phyloP scores from a whole-genome alignment of 2,329 filamentous ascomycete genomes.

The Chaetoscypha palmicola region DNA sequence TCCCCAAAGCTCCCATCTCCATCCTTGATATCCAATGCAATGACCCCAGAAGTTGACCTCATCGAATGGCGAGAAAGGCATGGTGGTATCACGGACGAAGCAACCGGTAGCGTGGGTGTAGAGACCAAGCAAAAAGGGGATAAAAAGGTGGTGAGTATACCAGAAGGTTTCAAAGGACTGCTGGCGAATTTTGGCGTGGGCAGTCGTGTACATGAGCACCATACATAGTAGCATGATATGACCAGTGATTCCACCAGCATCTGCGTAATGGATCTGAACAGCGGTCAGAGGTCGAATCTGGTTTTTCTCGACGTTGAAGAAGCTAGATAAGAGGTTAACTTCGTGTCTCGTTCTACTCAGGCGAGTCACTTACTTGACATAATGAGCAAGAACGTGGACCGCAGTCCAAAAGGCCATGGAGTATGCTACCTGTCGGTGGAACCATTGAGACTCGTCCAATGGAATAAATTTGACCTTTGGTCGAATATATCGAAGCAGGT shows the following conservation, averaged over 20 bases:
- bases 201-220: slow-evolving; percentile 95
- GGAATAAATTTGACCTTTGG: slow-evolving; percentile 85
- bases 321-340: too few relatives aligned
- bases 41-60: slow-evolving; percentile 78
- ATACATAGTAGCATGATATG: slow-evolving; percentile 99
- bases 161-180: slow-evolving; percentile 98
- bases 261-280: slow-evolving; percentile 82
- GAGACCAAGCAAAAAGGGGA: slow-evolving; percentile 86
- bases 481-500: slow-evolving; percentile 73
- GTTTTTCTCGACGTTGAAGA: slow-evolving; percentile 85
- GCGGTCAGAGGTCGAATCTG: slow-evolving; percentile 77
- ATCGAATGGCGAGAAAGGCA: slow-evolving; percentile 76
- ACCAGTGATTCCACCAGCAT: slow-evolving; percentile 87
- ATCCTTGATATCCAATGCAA: slow-evolving; percentile 91
- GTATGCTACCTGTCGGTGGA: slow-evolving; percentile 93
- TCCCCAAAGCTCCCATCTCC: slow-evolving; percentile 90
- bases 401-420: slow-evolving; percentile 75
- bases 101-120: slow-evolving; percentile 96
- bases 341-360: too few relatives aligned
- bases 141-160: slow-evolving; percentile 99
- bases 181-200: slow-evolving; percentile 87
- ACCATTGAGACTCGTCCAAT: slow-evolving; percentile 95
- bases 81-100: slow-evolving; percentile 78
- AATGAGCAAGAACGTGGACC: slow-evolving; percentile 73
- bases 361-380: slow-evolving; percentile 71